Conservation (phyloP, 2,329 filamentous ascomycete genomes). For the Epichloe baconii region DNA sequence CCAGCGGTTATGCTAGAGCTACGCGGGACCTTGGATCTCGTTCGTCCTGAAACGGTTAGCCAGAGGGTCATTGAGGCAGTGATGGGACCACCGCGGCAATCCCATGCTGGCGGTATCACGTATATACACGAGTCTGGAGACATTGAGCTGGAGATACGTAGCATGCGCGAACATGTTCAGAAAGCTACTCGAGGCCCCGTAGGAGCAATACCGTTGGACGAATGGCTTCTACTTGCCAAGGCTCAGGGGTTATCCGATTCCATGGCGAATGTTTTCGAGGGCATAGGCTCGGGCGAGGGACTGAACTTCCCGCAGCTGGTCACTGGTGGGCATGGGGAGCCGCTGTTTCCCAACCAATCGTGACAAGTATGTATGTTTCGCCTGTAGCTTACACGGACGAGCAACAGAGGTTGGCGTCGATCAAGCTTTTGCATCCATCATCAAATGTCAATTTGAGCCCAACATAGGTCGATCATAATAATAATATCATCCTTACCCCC, state of each 20-base stretch:
- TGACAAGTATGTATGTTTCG: no score
- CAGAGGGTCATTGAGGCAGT: background rate
- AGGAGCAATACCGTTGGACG: background rate
- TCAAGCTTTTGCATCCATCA: no score
- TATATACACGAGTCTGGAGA: background rate
- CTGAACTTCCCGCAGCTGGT: background rate
- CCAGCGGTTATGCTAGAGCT: background rate
- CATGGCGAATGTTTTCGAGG: background rate
- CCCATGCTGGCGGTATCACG: background rate
- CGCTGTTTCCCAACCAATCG: no score
- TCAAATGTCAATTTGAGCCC: no score
- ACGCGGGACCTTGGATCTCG: background rate
- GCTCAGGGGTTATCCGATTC: background rate
- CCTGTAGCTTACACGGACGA: no score
- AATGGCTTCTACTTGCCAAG: background rate
- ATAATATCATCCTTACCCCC: no score
- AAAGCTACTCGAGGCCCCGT: background rate
- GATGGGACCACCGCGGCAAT: background rate
- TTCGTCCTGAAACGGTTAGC: background rate
- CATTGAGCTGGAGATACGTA: background rate
- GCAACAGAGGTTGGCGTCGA: no score
- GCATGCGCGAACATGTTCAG: background rate
- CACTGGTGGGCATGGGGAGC: no score
- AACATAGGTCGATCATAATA: no score
- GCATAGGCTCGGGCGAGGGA: background rate